Percentiles rank a stretch among this genome's conserved stretches.
phyloP scores from a whole-genome alignment of 106 monocot genomes.

The Platanthera guangdongensis region DNA sequence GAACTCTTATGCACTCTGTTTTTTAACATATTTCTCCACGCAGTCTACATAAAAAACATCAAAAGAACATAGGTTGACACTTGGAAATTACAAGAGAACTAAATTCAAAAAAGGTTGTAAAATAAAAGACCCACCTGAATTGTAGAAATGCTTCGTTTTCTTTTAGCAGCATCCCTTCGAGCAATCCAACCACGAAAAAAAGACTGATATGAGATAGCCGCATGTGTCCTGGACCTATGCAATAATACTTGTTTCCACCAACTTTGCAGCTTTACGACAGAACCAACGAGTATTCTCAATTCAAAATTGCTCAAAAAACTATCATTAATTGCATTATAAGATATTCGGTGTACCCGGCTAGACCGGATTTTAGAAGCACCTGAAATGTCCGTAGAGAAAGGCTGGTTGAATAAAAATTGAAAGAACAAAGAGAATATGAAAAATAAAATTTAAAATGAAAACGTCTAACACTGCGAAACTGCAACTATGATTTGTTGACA shows the following conservation, averaged over 20 bases:
- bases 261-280: slow-evolving; percentile 42
- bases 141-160: slow-evolving; percentile 9
- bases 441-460: background rate
- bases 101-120: background rate
- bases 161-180: slow-evolving; percentile 14
- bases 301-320: slow-evolving; percentile 11
- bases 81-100: background rate
- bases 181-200: slow-evolving; percentile 26
- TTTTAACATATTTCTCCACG: background rate
- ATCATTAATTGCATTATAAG: background rate
- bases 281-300: slow-evolving; percentile 14
- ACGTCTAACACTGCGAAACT: background rate
- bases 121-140: slow-evolving; percentile 27
- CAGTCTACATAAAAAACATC: background rate
- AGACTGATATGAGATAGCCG: slow-evolving; percentile 33
- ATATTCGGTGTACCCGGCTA: background rate
- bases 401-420: background rate
- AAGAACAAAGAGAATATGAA: background rate
- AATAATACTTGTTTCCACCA: slow-evolving; percentile 45
- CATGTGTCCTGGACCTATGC: slow-evolving; percentile 9
- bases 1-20: background rate
- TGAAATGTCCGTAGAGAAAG: slow-evolving; percentile 12
- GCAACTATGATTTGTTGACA: background rate
- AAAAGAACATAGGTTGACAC: background rate
- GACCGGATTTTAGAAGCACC: slow-evolving; percentile 31